Percentiles rank a stretch among this genome's conserved stretches.
phyloP scores from a whole-genome alignment of 345 rosid genomes.

The Eucalyptus sp. region DNA sequence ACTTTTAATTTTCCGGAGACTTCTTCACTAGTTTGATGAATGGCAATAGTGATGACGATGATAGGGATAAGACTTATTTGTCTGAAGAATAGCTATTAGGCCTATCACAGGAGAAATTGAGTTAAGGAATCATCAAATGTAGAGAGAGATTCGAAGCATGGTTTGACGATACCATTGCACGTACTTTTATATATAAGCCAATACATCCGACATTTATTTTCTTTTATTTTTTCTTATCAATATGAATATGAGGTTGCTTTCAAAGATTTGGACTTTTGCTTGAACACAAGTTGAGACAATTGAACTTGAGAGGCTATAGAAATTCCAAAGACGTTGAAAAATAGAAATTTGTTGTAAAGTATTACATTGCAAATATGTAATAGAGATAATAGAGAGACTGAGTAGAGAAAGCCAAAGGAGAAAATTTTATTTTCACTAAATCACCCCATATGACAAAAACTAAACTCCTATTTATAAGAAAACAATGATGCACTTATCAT shows the following conservation, averaged over 20 bases:
- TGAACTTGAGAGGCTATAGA: background rate
- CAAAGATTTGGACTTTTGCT: background rate
- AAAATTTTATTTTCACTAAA: no score
- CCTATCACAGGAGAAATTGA: background rate
- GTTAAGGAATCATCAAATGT: background rate
- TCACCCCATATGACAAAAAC: no score
- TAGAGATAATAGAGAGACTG: no score
- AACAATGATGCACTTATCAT: no score
- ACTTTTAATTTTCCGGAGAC: background rate
- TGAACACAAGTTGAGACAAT: background rate
- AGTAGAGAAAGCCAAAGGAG: no score
- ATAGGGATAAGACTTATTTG: background rate
- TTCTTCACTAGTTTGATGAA: background rate
- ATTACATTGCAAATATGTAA: no score
- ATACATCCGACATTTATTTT: background rate
- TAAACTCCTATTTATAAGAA: no score
- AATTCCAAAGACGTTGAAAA: background rate
- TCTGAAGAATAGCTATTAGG: background rate
- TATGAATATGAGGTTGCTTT: background rate
- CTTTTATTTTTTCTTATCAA: background rate
- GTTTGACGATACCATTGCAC: background rate
- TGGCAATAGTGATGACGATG: fast-evolving
- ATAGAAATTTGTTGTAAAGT: no score
- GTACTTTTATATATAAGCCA: background rate
- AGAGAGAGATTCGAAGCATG: background rate